Evolutionary conservation across 257 asterid genomes (phyloP).

Genomic region (Lycium barbarum): DNA sequence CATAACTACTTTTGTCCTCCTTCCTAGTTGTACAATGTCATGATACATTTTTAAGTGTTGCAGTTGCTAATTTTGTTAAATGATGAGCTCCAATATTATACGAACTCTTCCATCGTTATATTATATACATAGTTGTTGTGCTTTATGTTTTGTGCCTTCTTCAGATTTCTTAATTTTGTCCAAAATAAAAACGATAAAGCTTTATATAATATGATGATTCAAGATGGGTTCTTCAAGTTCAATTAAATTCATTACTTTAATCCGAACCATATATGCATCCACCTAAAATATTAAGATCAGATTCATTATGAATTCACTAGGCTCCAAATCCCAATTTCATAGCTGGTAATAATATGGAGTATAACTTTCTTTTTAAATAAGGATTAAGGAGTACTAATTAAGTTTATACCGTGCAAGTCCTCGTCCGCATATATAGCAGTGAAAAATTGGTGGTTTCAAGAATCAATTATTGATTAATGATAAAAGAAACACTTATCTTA

Average conservation of each 20-base stretch:
- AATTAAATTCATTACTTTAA: not conserved
- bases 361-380: not conserved
- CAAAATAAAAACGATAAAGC: not conserved
- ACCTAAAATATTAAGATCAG: no score
- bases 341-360: not conserved
- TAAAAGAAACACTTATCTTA: not conserved
- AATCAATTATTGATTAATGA: not conserved
- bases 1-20: not conserved
- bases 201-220: not conserved
- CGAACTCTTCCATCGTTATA: not conserved
- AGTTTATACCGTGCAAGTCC: not conserved
- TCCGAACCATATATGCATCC: no score
- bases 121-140: not conserved
- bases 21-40: not conserved
- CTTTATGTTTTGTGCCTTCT: not conserved
- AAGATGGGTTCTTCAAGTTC: not conserved
- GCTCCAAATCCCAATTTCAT: no score
- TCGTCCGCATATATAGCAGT: not conserved
- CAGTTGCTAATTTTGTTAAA: not conserved
- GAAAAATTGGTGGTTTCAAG: not conserved
- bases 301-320: no score
- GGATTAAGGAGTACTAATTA: not conserved
- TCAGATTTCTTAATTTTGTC: not conserved
- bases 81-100: not conserved
- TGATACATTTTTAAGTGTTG: not conserved